Evolutionary conservation across 108 stramenopile genomes (phyloP), one percentile per base, ranked within the genome.

Genomic region (Aurantiochytrium sp.): DNA sequence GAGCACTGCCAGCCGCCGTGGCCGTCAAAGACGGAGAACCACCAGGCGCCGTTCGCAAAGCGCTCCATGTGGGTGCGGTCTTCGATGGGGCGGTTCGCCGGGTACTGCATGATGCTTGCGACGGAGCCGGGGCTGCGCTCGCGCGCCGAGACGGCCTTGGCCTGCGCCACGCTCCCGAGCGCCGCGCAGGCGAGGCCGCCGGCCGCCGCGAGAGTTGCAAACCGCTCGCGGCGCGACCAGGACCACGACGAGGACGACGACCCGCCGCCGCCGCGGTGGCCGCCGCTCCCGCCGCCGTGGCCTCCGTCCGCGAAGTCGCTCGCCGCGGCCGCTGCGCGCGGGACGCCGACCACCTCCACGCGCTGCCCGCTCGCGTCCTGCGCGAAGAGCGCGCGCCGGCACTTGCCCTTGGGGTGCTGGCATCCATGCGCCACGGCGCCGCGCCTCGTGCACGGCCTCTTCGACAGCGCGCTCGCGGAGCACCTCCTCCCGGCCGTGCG

Each of bases 1-100:
- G 93, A 91, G 47, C 90, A 92, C 76, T 94, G 94, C 94, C 94
- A 94, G 47, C 94, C 94, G 16, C 94, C 93, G 57, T 94, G 94
- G 16, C 94, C 94, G 90, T 94, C 94, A n/a, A 93, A 91, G 16
- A 94, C 94, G 16, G 90, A 92, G 45, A 51, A 92, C 90, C 64
- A 91, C 58, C 89, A 89, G 25, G 91, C 92, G 10, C 92, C 91
- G 29, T 90, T 58, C 4, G 47, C 60, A 25, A 55, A 83, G 45
- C 88, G 72, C 21, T 90, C 58, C 25, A 91, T 71, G 59, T 91
- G 60, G 28, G 90, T 88, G 44, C 94, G 60, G 87, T 94, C 94
- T 58, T 94, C 94, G 57, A 92, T 93, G 29, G 92, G 93, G 4
- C 57, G 57, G 60, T 94, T 94, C 10, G 92, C 94, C 47, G 91